Percentiles rank a stretch among this genome's conserved stretches.
These are phyloP conservation scores for Leonotis leonurus DNA, from an alignment of 257 asterid species.

Conservation along the genomic window DNA sequence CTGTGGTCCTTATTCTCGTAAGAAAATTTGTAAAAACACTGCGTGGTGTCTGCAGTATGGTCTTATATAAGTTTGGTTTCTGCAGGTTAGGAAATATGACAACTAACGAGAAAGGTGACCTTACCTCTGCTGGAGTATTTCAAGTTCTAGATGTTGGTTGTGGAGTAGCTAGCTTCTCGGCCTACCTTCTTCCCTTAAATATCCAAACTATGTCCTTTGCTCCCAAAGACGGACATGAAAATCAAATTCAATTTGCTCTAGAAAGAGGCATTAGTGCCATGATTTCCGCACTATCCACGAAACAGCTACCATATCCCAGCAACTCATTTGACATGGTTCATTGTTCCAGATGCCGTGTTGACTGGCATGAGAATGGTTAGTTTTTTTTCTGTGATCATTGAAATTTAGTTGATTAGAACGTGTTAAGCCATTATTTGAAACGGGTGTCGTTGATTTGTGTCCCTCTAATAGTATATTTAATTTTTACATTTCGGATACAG, in stretches of 20 bases:
- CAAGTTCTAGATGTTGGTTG: constrained; percentile 95
- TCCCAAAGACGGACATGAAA: constrained; percentile 91
- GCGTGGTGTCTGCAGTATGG: too few species aligned
- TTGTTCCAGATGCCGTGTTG: constrained; percentile 93
- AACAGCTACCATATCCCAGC: constrained; percentile 83
- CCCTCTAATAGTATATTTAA: neutral
- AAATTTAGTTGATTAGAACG: too few species aligned
- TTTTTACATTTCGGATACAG: constrained; percentile 34
- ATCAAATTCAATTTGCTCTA: constrained; percentile 87
- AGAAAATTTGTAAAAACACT: too few species aligned
- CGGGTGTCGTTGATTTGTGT: too few species aligned
- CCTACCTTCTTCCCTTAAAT: constrained; percentile 72
- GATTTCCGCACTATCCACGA: constrained; percentile 74
- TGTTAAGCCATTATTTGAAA: too few species aligned
- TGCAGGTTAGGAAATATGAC: constrained; percentile 94
- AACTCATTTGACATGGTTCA: constrained; percentile 89
- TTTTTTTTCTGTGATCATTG: neutral
- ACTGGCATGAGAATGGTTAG: constrained; percentile 83
- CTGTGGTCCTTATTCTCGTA: too few species aligned
- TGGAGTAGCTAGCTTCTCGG: constrained; percentile 97
- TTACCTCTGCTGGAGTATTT: constrained; percentile 60
- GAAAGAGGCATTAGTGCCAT: constrained; percentile 91
- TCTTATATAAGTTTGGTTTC: neutral
- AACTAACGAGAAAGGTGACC: constrained; percentile 62
- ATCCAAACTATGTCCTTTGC: constrained; percentile 91